Base-by-base conservation (phyloP, 306 rosid genomes). In the Prosopis cineraria region DNA sequence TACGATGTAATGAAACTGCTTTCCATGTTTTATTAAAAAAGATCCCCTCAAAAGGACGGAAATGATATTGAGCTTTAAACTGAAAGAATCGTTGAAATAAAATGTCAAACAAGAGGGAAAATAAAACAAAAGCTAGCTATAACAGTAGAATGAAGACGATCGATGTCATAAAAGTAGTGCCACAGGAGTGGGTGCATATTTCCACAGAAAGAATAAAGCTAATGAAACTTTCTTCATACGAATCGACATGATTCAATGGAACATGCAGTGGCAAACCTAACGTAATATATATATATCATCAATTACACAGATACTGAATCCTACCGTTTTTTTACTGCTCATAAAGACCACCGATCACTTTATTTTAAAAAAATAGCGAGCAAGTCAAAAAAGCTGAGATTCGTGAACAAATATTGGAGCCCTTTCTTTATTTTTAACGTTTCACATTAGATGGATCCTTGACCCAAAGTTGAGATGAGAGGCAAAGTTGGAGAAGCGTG, bases 301-400 rank as follows among this genome's bases (percentile, higher is more conserved):
- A 59, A 12, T 39, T 34, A 63, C 37, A 40, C 50, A 39, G 74
- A 70, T 76, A 27, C 73, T 39, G 68, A 63, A 76, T 70, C 85
- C 85, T 74, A 76, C 66, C 69, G 76, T 13, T 34, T 40, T 47
- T 70, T 70, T n/a, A 53, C 74, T 70, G 85, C 53, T 75, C 78
- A 19, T n/a, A 50, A 50, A 50, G 58, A 50, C 10, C 58, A 20
- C 1, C 27, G 58, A 50, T 20, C 44, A n/a, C 78, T 81, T 70
- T 76, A 62, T 22, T n/a, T n/a, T 70, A 81, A 70, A 44, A 1
- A 45, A 1, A 45, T n/a, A 63, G 47, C 16, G 30, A 56, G 67
- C 17, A 70, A 62, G 78, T 81, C 81, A 81, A 70, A 31, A 37
- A 39, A 63, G 44, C 8, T 30, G 1, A 17, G 69, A 81, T 81